Base-by-base conservation (phyloP, 2,329 filamentous ascomycete species). In the Dendrostoma leiphaemia region DNA sequence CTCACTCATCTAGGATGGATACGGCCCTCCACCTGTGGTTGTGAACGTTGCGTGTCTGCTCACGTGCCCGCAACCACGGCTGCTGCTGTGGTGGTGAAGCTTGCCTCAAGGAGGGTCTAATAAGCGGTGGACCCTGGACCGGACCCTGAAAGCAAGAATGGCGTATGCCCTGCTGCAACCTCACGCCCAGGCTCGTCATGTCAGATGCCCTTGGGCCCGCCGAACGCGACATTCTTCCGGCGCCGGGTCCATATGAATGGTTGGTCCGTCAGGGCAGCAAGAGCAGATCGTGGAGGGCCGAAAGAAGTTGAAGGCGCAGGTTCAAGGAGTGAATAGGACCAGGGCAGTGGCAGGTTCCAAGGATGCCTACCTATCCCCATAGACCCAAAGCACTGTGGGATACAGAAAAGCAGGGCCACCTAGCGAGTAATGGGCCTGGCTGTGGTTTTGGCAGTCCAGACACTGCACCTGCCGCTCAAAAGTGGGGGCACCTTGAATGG, bases 1-100 rank as follows among this genome's bases (percentile, higher is more conserved):
- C 84, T 87, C 72, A 87, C 84, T 87, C 83, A 66, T 87, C 84
- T 15, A 87, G 70, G 23, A 84, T 79, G 55, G 82, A 82, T 48
- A 84, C 80, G 3, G 84, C 83, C 56, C 84, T 77, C 84, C 83
- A 87, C 69, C 78, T 75, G 73, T 64, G 62, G 64, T 66, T 56
- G 59, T 66, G 65, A 60, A 64, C 57, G 65, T 54, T 24, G 38
- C 43, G 51, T 23, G 38, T 37, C 32, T 58, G 56, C 43, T 55
- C 44, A 45, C 44, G 52, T 52, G 45, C 26, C 40, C 44, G 32
- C 43, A 26, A n/a, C 46, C 44, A 48, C 49, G 45, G 21, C 40
- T 38, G 32, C 43, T 21, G 12, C 46, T 26, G 48, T 21, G 41
- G 24, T 15, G 9, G 13, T 24, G 38, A 17, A 45, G 48, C 24